A percentile compares a stretch with the other conserved stretches of the same genome.
Evolutionary conservation across 2,329 filamentous ascomycete genomes (phyloP).

Genomic region (Trichoderma arundinaceum): DNA sequence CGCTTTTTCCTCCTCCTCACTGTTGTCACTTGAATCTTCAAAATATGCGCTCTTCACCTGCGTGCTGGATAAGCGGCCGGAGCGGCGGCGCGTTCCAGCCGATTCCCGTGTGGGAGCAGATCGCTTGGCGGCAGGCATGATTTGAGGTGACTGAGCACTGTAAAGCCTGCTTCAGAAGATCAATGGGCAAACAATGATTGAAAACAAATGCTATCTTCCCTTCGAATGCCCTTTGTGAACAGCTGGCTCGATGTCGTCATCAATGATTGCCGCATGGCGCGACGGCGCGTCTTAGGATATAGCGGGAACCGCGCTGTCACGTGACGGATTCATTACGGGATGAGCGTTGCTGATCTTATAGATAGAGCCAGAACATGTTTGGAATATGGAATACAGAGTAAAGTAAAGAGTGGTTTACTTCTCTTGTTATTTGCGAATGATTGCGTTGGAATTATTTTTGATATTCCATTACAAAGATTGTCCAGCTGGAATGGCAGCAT

Average conservation of each 20-base stretch:
- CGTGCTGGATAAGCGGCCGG: constrained; percentile 53
- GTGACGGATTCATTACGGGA: constrained; percentile 32
- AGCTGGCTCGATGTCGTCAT: constrained; percentile 37
- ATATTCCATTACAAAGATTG: too few relatives aligned
- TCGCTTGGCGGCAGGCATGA: constrained; percentile 51
- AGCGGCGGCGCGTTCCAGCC: constrained; percentile 51
- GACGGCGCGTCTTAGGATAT: constrained; percentile 35
- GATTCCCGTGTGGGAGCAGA: constrained; percentile 40
- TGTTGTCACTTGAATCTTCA: constrained; percentile 45
- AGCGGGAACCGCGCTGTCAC: constrained; percentile 38
- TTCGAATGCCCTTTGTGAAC: not conserved
- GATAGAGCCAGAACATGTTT: not conserved
- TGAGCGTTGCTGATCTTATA: too few relatives aligned
- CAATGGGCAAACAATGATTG: not conserved
- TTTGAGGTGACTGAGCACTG: not conserved
- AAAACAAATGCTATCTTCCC: not conserved
- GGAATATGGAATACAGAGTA: too few relatives aligned
- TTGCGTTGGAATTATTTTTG: too few relatives aligned
- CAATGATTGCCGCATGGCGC: constrained; percentile 32
- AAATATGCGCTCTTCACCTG: constrained; percentile 60
- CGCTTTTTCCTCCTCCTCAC: constrained; percentile 29
- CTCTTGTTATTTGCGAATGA: too few relatives aligned
- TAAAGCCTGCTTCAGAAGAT: not conserved
- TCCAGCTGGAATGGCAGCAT: not conserved
- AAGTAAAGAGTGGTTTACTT: too few relatives aligned